phyloP scores from a whole-genome alignment of 192 early-diverging fungal species.

The Phlyctochytrium bullatum region DNA sequence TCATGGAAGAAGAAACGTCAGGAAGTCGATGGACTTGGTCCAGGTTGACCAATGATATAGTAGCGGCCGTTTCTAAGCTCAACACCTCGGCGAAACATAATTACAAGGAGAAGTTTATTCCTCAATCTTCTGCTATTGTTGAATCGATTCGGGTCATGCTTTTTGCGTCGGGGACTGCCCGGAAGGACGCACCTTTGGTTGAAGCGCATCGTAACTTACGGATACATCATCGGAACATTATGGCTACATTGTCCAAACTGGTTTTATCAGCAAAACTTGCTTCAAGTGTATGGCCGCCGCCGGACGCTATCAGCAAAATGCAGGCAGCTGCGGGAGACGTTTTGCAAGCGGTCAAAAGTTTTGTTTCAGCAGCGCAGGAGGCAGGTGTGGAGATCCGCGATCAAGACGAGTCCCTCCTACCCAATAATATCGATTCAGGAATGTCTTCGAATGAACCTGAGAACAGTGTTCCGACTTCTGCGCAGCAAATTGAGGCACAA shows the following conservation, averaged over 20 bases:
- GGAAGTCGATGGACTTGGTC: slow-evolving; percentile 31
- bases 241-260: slow-evolving; percentile 48
- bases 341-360: slow-evolving; percentile 69
- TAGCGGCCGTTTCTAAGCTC: slow-evolving; percentile 37
- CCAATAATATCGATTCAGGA: too few species aligned
- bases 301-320: slow-evolving; percentile 72
- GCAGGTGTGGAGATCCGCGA: slow-evolving; percentile 33
- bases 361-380: slow-evolving; percentile 68
- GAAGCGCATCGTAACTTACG: slow-evolving; percentile 57
- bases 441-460: not conserved
- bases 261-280: slow-evolving; percentile 43
- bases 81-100: slow-evolving; percentile 35
- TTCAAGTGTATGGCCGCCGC: slow-evolving; percentile 51
- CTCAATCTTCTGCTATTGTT: slow-evolving; percentile 38
- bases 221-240: slow-evolving; percentile 71
- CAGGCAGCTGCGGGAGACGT: slow-evolving; percentile 74
- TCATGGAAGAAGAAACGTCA: slow-evolving; percentile 24
- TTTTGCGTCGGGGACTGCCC: slow-evolving; percentile 39
- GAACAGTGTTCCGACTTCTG: not conserved
- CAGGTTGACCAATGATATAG: slow-evolving; percentile 37
- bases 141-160: slow-evolving; percentile 56
- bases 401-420: slow-evolving; percentile 18
- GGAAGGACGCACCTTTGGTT: slow-evolving; percentile 32
- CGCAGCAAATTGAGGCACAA: not conserved
- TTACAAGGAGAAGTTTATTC: slow-evolving; percentile 40